phyloP scores from a whole-genome alignment of 768 basidiomycete genomes.

The Suillus weaverae region DNA sequence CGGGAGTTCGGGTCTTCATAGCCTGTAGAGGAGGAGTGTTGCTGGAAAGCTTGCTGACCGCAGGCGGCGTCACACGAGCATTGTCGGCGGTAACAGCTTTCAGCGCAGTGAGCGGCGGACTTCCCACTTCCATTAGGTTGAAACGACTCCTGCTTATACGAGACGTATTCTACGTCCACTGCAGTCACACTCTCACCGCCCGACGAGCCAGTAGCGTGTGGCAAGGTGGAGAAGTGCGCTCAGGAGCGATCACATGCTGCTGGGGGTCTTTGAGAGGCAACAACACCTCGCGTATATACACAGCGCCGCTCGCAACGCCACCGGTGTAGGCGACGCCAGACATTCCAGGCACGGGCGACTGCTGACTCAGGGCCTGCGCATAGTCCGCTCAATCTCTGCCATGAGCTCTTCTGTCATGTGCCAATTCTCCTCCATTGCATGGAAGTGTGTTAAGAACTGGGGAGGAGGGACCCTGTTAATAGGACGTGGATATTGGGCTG shows the following conservation, averaged over 20 bases:
- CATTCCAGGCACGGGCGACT: constrained; percentile 36
- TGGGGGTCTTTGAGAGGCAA: constrained; percentile 51
- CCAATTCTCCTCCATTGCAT: constrained; percentile 56
- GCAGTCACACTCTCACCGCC: constrained; percentile 44
- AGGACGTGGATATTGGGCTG: constrained; percentile 28
- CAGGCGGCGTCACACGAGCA: constrained; percentile 36
- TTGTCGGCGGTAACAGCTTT: constrained; percentile 25
- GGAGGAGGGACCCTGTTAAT: constrained; percentile 55
- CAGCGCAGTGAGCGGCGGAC: constrained; percentile 27
- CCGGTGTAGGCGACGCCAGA: constrained; percentile 49
- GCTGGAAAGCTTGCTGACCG: constrained; percentile 39
- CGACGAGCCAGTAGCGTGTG: constrained; percentile 47
- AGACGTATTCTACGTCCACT: constrained; percentile 40
- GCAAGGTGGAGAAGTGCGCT: constrained; percentile 52
- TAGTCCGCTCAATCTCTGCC: constrained; percentile 72
- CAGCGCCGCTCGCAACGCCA: constrained; percentile 41
- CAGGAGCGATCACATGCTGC: constrained; percentile 49
- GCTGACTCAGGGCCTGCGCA: constrained; percentile 54
- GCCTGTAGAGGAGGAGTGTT: constrained; percentile 59
- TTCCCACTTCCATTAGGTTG: constrained; percentile 30
- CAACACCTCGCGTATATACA: constrained; percentile 36
- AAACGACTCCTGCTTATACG: constrained; percentile 46
- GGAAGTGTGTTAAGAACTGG: constrained; percentile 57
- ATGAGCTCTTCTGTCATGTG: constrained; percentile 70
- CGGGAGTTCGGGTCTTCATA: constrained; percentile 57